Base-by-base conservation (phyloP, 2,329 filamentous ascomycete genomes). In the Talaromyces sp. region DNA sequence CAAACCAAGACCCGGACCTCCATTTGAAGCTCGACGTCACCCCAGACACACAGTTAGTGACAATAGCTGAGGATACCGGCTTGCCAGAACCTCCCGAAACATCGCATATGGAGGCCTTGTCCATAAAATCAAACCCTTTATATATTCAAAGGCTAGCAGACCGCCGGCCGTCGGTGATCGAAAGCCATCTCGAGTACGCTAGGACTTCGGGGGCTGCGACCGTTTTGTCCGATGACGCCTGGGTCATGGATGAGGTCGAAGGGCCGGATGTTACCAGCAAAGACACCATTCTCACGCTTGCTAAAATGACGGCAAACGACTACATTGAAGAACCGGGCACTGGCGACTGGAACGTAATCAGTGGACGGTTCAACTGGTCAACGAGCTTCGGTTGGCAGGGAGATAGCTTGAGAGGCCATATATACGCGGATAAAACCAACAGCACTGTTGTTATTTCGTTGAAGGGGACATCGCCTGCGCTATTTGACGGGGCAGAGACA, bases 401-500 rank as follows among this genome's bases (percentile, higher is more conserved):
- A 39, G 93, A 98, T 73, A 93, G 93, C 2, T 82, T 98, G 28
- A 87, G 93, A 60, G 95, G 95, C 2, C 95, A 99, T 74, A 87
- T 99, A 60, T 98, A 93, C 77, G 89, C 90, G 17, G 92, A 98
- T 70, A 86, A 92, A 68, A 85, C 79, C 44, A 97, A 98, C 74
- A 85, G 85, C 39, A 98, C 93, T 1, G 83, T 98, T 58, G 87
- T 98, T 49, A 95, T 98, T 65, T 93, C 92, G 5, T 78, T 99
- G 61, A 99, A 99, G 77, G 95, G 93, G 59, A 97, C 93, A 0
- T 91, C 88, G 1, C 86, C 89, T 1, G 93, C 95, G 13, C 88
- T 98, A 3, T 98, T 97, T 72, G 93, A 98, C 73, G 95, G 95
- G n/a, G 90, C 93, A 42, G 93, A 93, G 57, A 98, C 95, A 1